A percentile compares a stretch with the other conserved stretches of the same genome.
Conservation (phyloP, 306 rosid species). For the Neltuma alba region DNA sequence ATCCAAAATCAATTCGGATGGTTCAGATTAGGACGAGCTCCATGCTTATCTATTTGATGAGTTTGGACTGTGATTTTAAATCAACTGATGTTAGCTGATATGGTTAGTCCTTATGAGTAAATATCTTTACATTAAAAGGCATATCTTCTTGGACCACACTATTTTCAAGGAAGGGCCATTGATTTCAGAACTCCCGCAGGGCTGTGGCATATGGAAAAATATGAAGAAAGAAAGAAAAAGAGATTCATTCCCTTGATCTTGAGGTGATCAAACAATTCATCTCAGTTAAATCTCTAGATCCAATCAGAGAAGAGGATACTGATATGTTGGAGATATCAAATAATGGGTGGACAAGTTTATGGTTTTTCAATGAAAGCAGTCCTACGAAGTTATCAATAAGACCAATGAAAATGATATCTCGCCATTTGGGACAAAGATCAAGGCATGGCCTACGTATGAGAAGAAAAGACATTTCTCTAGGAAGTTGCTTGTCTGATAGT, state of each 20-base stretch:
- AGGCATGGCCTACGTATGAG: background rate
- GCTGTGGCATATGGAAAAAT: background rate
- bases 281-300: background rate
- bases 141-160: too few species aligned
- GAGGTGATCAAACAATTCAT: background rate
- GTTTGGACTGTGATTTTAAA: too few species aligned
- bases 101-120: background rate
- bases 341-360: background rate
- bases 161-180: too few species aligned
- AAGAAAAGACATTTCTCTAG: background rate
- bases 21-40: too few species aligned
- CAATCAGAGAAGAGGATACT: background rate
- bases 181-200: background rate
- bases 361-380: background rate
- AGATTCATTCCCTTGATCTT: background rate
- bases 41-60: too few species aligned
- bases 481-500: background rate
- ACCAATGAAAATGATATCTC: background rate
- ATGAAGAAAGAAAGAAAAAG: background rate
- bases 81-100: background rate
- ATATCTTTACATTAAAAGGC: too few species aligned
- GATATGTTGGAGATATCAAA: background rate
- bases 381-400: background rate
- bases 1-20: too few species aligned
- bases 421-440: background rate